A percentile compares a stretch with the other conserved stretches of the same genome.
Conservation (phyloP, 2,329 filamentous ascomycete genomes). For the Talaromyces funiculosus region DNA sequence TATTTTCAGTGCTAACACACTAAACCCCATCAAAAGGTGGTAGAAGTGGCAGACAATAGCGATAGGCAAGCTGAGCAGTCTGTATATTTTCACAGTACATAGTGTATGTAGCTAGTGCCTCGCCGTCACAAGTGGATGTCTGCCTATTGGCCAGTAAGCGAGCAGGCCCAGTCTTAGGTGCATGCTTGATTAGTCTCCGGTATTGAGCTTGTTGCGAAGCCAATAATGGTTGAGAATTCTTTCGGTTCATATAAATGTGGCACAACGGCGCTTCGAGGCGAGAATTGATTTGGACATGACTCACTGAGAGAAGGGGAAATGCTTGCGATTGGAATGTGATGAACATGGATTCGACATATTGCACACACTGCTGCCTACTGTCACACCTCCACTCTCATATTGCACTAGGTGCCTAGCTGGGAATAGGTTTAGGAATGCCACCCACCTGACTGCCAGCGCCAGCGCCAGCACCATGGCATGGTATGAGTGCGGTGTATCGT, state of each 20-base stretch:
- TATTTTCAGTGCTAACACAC: not conserved
- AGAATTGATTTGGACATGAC: not conserved
- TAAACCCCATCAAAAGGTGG: not conserved
- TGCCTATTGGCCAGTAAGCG: not conserved
- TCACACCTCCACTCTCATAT: not conserved
- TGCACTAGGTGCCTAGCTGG: not conserved
- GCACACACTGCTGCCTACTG: not conserved
- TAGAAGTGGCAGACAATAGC: not conserved
- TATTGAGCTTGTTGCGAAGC: not conserved
- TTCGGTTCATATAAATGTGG: constrained; percentile 5
- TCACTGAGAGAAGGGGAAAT: no score
- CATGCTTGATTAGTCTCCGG: not conserved
- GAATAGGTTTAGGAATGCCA: not conserved
- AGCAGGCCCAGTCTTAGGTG: not conserved
- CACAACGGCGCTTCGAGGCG: constrained; percentile 1
- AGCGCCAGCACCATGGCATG: no score
- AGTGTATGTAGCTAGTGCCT: not conserved
- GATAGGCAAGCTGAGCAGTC: not conserved
- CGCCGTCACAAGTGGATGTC: not conserved
- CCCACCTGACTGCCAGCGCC: not conserved
- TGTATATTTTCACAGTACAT: not conserved
- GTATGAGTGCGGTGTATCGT: not conserved
- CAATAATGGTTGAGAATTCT: not conserved
- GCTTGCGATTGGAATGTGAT: not conserved
- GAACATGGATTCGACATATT: not conserved